A percentile compares a stretch with the other conserved stretches of the same genome.
Conservation (phyloP, 108 stramenopile genomes). For the Skeletonema tropicum region DNA sequence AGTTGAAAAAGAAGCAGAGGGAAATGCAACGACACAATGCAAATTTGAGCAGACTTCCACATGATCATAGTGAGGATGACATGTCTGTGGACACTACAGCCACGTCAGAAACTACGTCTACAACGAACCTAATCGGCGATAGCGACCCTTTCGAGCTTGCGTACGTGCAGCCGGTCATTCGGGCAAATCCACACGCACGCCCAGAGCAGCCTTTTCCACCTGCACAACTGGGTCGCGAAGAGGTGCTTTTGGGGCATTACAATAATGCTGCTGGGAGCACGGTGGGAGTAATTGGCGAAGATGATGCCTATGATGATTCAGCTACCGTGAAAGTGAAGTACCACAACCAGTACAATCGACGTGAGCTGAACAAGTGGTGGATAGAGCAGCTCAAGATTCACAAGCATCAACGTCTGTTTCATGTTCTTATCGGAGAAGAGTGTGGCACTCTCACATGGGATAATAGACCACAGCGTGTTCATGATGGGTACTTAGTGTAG, state of each 20-base stretch:
- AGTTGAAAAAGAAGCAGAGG: conserved; percentile 23
- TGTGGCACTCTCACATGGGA: conserved; percentile 71
- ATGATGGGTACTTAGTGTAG: conserved; percentile 19
- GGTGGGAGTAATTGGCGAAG: conserved; percentile 48
- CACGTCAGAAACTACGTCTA: neutral
- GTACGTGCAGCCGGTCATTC: conserved; percentile 82
- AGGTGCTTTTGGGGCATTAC: conserved; percentile 50
- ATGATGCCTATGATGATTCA: conserved; percentile 60
- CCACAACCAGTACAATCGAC: conserved; percentile 79
- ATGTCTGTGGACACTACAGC: conserved; percentile 50
- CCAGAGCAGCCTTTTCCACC: conserved; percentile 92
- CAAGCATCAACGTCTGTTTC: conserved; percentile 66
- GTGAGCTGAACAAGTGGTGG: conserved; percentile 82
- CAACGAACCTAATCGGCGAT: conserved; percentile 49
- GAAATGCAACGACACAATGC: conserved; percentile 11
- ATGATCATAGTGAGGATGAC: conserved; percentile 42
- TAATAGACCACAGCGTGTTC: conserved; percentile 3
- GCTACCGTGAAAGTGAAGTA: conserved; percentile 77
- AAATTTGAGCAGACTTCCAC: conserved; percentile 1
- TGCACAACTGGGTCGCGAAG: conserved; percentile 80
- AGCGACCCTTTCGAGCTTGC: conserved; percentile 84
- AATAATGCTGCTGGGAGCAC: conserved; percentile 28
- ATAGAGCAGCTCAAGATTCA: conserved; percentile 69
- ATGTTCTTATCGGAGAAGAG: conserved; percentile 80
- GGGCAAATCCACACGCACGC: conserved; percentile 77